Base-by-base conservation (phyloP, 2,329 filamentous ascomycete species). In the Talaromyces sp. region DNA sequence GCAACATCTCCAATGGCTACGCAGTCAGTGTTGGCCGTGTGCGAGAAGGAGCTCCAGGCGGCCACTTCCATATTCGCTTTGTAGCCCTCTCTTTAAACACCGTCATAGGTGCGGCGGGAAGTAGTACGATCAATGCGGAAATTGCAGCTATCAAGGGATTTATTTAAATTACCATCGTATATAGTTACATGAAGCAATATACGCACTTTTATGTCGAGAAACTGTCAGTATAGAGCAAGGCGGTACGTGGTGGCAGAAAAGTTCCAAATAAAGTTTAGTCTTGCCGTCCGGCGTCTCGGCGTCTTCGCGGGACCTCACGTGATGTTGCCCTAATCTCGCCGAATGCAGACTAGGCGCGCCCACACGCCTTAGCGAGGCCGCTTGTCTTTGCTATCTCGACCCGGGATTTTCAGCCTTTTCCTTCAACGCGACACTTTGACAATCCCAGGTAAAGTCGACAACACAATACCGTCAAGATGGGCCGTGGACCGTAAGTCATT, bases 51-150 rank as follows among this genome's bases (percentile, higher is more conserved):
- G 89, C 91, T 68, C 68, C 75, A 51, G 90, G 88, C 65, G 91
- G 91, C 22, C 89, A 96, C 66, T 97, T 97, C 71, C 95, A 98
- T 73, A 85, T 98, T 73, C 93, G 96, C 75, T 98, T 98, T 76
- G 93, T 95, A 64, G 92, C 92, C 27, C 80, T 98, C 68, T 96
- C 91, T 72, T 95, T 98, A 72, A 91, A 91, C 72, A 90, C 93
- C 64, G 90, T 99, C 60, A 93, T 99, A 73, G 93, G 93, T 66
- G 95, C 95, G 33, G 93, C 93, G n/a, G 95, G 95, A 11, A 96
- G 92, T 1, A 96, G 91, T 33, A 96, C 98, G 77, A 77, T 98
- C 69, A 98, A 98, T 71, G 92, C 93, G 30, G 93, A 97, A 76
- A 92, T 92, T 30, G 92, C 92, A 27, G 88, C 96, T 11, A 84